Evolutionary conservation across 768 basidiomycete genomes (phyloP).

Genomic region (Podaxis sp.): DNA sequence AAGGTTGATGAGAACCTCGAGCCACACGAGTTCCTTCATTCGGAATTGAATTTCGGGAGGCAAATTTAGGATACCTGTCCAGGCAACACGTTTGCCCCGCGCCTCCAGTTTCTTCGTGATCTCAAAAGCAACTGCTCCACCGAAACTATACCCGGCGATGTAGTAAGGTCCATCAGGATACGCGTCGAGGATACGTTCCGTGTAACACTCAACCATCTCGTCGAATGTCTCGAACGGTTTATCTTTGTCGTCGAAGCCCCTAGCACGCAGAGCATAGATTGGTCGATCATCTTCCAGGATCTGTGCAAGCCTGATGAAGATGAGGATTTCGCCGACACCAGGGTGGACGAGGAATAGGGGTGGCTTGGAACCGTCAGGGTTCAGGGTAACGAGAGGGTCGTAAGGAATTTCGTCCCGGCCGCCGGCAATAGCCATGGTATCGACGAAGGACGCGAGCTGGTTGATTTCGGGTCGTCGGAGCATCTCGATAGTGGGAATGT

Average conservation of each 20-base stretch:
- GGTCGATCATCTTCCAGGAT: slow-evolving; percentile 8
- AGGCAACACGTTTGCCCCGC: slow-evolving; percentile 5
- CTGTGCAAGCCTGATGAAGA: slow-evolving; percentile 8
- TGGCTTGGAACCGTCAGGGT: slow-evolving; percentile 6
- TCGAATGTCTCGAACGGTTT: slow-evolving; percentile 9
- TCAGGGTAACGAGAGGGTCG: slow-evolving; percentile 11
- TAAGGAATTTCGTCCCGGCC: not conserved
- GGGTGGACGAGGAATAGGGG: slow-evolving; percentile 11
- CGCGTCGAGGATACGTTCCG: not conserved
- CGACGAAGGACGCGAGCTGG: slow-evolving; percentile 4
- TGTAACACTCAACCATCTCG: slow-evolving; percentile 8
- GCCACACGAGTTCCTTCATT: slow-evolving; percentile 12
- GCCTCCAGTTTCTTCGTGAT: slow-evolving; percentile 9
- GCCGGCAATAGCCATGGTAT: not conserved
- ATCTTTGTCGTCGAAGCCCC: slow-evolving; percentile 8
- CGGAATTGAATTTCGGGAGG: slow-evolving; percentile 12
- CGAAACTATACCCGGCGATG: slow-evolving; percentile 10
- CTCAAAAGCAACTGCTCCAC: slow-evolving; percentile 9
- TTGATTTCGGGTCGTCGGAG: slow-evolving; percentile 5
- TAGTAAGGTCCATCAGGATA: slow-evolving; percentile 8
- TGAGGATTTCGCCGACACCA: slow-evolving; percentile 11
- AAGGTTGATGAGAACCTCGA: slow-evolving; percentile 10
- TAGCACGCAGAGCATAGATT: slow-evolving; percentile 9
- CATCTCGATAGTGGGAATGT: slow-evolving; percentile 12
- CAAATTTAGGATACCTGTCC: slow-evolving; percentile 8